Base-by-base conservation (phyloP, 1,284 basidiomycete species). In the Bondarzewia mesenterica region DNA sequence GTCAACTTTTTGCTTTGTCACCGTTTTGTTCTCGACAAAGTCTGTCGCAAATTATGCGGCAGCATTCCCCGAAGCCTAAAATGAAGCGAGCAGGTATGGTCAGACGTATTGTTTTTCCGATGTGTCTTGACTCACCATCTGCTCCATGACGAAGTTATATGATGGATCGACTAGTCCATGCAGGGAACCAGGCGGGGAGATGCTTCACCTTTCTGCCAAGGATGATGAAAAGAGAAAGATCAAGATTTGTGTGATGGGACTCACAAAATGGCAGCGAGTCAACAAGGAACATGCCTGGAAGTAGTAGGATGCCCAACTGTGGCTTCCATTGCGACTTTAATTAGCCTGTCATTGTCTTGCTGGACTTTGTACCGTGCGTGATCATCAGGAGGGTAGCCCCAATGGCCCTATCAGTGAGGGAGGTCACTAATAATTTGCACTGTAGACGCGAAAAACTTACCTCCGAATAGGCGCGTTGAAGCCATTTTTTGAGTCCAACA, bases 181-280 rank as follows among this genome's bases (percentile, higher is more conserved):
- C 44, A 82, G 82, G 82, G 53, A 82, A 69, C 82, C 82, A 85
- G 7, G 66, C 61, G 10, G 82, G 82, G 41, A 84, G 55, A 53
- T 81, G 67, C 43, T 71, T 70, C 58, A 85, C 82, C 82, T 48
- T 51, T 36, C 51, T 47, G 15, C 49, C 47, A 8, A 54, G 56
- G 37, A 47, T 52, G 36, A n/a, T n/a, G 50, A 51, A 41, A 57
- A 51, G 50, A 40, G 7, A 47, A 45, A 40, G 41, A 12, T 32
- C 29, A 32, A 32, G 5, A 3, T n/a, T n/a, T n/a, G n/a, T n/a
- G n/a, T n/a, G 5, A 32, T 4, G 7, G 39, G 14, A 59, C 57
- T 46, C 42, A 61, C 65, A 46, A 35, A 60, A 49, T 1, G 65
- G 66, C 8, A 67, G 49, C 7, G 56, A 47, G 46, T 67, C 64